Percentiles rank a stretch among this genome's conserved stretches.
These are phyloP conservation scores for Colletotrichum lindemuthianum DNA, from an alignment of 2,329 filamentous ascomycete genomes.

Conservation along the genomic window DNA sequence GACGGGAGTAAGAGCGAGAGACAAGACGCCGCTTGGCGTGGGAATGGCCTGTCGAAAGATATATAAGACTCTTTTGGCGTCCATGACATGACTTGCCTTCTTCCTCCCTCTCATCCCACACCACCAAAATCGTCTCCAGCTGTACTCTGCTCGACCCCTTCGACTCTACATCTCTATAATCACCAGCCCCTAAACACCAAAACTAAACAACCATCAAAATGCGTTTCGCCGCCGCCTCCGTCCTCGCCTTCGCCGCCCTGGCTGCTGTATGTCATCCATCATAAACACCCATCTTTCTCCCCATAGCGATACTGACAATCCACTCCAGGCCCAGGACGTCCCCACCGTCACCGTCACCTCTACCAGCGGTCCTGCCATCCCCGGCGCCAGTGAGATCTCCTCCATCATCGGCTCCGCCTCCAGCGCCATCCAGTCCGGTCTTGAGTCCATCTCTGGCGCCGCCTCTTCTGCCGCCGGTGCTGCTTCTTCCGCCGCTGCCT, in stretches of 20 bases:
- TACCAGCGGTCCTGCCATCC: slow-evolving; percentile 21
- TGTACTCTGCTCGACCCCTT: not conserved
- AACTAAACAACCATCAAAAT: slow-evolving; percentile 46
- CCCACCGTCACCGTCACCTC: slow-evolving; percentile 37
- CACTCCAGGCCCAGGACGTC: slow-evolving; percentile 36
- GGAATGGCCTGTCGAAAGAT: slow-evolving; percentile 13
- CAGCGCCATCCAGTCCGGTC: slow-evolving; percentile 2
- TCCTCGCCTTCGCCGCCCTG: slow-evolving; percentile 50
- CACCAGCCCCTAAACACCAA: slow-evolving; percentile 11
- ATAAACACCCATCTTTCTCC: not conserved
- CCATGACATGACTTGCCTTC: not conserved
- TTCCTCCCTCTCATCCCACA: not conserved
- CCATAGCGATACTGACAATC: not conserved
- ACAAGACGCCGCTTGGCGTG: slow-evolving; percentile 12
- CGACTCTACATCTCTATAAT: not conserved
- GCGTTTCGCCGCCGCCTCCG: slow-evolving; percentile 51
- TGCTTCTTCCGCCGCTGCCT: slow-evolving; percentile 30
- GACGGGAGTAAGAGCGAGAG: not conserved
- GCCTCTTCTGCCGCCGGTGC: slow-evolving; percentile 40
- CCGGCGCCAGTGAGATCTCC: slow-evolving; percentile 24
- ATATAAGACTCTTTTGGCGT: slow-evolving; percentile 33
- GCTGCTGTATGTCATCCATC: slow-evolving; percentile 39
- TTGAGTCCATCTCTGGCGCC: slow-evolving; percentile 39
- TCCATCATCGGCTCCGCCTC: slow-evolving; percentile 15
- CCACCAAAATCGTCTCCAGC: slow-evolving; percentile 13